Base-by-base conservation (phyloP, 345 rosid species). In the Crucihimalaya himalaica region DNA sequence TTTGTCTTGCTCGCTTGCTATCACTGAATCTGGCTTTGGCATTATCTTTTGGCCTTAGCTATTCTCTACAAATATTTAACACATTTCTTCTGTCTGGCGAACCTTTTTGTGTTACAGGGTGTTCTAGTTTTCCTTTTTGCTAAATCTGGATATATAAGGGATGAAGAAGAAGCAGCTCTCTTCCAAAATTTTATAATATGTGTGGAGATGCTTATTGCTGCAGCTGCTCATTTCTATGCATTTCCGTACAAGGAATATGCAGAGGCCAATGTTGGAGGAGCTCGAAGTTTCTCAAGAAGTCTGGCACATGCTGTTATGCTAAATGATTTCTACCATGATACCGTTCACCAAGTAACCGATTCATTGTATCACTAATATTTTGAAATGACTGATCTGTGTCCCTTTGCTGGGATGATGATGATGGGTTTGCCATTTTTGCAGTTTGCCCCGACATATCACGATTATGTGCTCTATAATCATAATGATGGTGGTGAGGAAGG, bases 171-270 rank as follows among this genome's bases (percentile, higher is more conserved):
- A 75, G 98, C 99, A 52, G 99, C 98, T 32, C 84, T 82, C 53
- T 92, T 84, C 85, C 98, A 96, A 51, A 83, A 92, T 76, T 92
- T 96, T 70, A 87, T 92, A 63, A 85, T 92, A 66, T 96, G 99
- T 58, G 89, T 90, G 43, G 97, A 96, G 85, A 96, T 96, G 99
- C 97, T 96, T 71, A 75, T 96, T 72, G 99, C 99, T 65, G 99
- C 98, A 10, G 77, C 85, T 37, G 99, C 97, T 66, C 98, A 92
- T 86, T 84, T 89, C 72, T 92, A 81, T 79, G 99, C 99, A 55
- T 96, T 96, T 72, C 98, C 98, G 3, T 96, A 96, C 86, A 96
- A 88, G 80, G 98, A 96, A 84, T 96, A 92, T 81, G 97, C 98
- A 20, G 96, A 89, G 54, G 98, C 99, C 47, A 96, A 92, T 83